Conservation (phyloP, 1,284 basidiomycete species). For the Vanrija sp. region DNA sequence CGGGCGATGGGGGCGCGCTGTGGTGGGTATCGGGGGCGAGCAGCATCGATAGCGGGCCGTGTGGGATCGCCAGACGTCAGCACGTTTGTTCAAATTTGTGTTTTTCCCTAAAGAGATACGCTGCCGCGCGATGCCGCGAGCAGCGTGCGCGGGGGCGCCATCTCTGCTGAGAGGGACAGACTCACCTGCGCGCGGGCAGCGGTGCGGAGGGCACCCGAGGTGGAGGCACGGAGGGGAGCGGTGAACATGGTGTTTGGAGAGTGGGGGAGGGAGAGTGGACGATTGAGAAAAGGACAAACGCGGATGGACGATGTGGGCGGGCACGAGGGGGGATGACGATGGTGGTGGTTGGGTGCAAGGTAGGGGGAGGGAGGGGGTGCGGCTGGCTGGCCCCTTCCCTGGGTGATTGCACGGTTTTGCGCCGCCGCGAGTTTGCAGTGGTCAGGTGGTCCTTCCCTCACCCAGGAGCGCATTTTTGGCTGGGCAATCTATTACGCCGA, state of each 20-base stretch:
- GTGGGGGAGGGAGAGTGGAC: not conserved
- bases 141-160: no score
- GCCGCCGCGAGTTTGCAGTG: no score
- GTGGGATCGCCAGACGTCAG: not conserved
- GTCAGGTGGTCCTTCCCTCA: no score
- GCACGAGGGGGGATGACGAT: not conserved
- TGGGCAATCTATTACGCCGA: conserved; percentile 1
- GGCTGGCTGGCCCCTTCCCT: no score
- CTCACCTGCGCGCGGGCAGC: conserved; percentile 19
- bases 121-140: not conserved
- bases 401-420: no score
- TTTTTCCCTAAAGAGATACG: not conserved
- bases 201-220: conserved; percentile 25
- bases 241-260: conserved; percentile 27
- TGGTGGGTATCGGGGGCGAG: not conserved
- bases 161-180: not conserved
- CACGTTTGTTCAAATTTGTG: conserved; percentile 13
- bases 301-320: not conserved
- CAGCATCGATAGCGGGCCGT: not conserved
- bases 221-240: conserved; percentile 28
- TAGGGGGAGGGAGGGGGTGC: not conserved
- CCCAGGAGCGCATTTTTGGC: no score
- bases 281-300: conserved; percentile 5
- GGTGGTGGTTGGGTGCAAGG: not conserved
- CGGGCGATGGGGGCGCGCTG: conserved; percentile 34